Percentiles rank a stretch among this genome's conserved stretches.
phyloP scores from a whole-genome alignment of 2,329 filamentous ascomycete species.

The Pseudogymnoascus sp. region DNA sequence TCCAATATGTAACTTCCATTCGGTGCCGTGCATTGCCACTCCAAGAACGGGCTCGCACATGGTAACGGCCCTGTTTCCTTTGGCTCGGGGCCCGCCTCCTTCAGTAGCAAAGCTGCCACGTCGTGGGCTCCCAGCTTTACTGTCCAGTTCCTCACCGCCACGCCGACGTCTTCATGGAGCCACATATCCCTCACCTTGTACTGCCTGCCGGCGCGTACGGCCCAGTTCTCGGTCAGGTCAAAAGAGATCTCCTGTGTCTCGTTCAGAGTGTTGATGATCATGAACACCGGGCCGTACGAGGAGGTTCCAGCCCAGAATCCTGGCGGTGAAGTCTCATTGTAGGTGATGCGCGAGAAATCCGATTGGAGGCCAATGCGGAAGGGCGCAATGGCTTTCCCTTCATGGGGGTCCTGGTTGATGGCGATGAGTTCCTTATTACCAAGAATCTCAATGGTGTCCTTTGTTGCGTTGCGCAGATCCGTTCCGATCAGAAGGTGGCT shows the following conservation, averaged over 20 bases:
- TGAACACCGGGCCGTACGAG: conserved; percentile 23
- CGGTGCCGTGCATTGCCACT: neutral
- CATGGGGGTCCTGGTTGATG: conserved; percentile 24
- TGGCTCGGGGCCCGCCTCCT: conserved; percentile 9
- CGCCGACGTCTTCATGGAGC: conserved; percentile 18
- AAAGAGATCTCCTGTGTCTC: conserved; percentile 17
- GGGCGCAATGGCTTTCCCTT: conserved; percentile 19
- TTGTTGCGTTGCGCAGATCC: conserved; percentile 15
- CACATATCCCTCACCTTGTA: conserved; percentile 24
- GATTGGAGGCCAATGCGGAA: conserved; percentile 20
- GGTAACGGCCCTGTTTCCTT: neutral
- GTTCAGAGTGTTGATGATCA: conserved; percentile 23
- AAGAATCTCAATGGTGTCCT: conserved; percentile 20
- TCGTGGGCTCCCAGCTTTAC: conserved; percentile 19
- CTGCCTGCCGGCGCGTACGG: conserved; percentile 20
- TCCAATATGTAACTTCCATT: conserved; percentile 1
- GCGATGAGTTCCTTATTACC: conserved; percentile 21
- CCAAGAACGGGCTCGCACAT: conserved; percentile 1
- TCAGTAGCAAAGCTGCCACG: conserved; percentile 21
- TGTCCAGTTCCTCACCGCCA: conserved; percentile 21
- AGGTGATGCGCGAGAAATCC: conserved; percentile 19
- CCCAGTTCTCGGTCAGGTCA: conserved; percentile 23
- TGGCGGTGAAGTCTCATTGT: conserved; percentile 17
- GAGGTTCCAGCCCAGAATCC: conserved; percentile 24
- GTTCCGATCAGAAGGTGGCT: conserved; percentile 9